These are phyloP conservation scores for Phytophthora boehmeriae DNA, from an alignment of 352 stramenopile species.

Conservation along the genomic window DNA sequence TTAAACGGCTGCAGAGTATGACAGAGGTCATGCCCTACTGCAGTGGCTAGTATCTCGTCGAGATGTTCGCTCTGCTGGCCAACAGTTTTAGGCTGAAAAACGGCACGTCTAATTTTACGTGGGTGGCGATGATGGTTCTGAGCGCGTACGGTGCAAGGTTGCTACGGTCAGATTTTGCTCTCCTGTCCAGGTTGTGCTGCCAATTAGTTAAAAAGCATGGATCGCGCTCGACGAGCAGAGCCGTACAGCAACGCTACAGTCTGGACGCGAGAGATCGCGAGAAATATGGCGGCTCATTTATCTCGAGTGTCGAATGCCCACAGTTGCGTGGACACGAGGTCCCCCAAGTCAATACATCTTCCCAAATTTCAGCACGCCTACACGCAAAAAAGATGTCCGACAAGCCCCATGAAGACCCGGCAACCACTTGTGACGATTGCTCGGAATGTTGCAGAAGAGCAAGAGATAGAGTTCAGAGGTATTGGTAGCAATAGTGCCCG, in stretches of 20 bases:
- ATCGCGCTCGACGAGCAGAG: slow-evolving; percentile 70
- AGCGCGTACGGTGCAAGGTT: neutral
- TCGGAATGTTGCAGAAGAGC: slow-evolving; percentile 11
- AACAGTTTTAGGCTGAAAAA: slow-evolving; percentile 17
- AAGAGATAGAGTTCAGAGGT: slow-evolving; percentile 8
- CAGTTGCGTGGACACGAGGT: slow-evolving; percentile 73
- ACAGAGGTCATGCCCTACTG: no score
- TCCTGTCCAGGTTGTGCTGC: neutral
- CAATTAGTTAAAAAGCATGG: slow-evolving; percentile 44
- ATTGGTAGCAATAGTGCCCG: slow-evolving; percentile 12
- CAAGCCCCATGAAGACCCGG: slow-evolving; percentile 52
- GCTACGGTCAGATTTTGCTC: neutral
- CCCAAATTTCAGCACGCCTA: slow-evolving; percentile 51
- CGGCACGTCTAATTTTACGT: slow-evolving; percentile 27
- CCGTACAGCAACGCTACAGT: slow-evolving; percentile 80
- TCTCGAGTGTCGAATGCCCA: slow-evolving; percentile 72
- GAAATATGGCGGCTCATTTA: slow-evolving; percentile 71
- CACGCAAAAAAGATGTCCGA: slow-evolving; percentile 46
- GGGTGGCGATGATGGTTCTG: neutral
- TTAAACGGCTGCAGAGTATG: no score
- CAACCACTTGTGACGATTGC: slow-evolving; percentile 15
- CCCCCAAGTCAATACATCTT: slow-evolving; percentile 58
- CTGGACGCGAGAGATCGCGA: slow-evolving; percentile 76
- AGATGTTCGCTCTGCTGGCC: neutral
- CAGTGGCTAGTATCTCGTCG: slow-evolving; percentile 43